Conservation (phyloP, 1,284 basidiomycete species). For the Trametes versicolor region DNA sequence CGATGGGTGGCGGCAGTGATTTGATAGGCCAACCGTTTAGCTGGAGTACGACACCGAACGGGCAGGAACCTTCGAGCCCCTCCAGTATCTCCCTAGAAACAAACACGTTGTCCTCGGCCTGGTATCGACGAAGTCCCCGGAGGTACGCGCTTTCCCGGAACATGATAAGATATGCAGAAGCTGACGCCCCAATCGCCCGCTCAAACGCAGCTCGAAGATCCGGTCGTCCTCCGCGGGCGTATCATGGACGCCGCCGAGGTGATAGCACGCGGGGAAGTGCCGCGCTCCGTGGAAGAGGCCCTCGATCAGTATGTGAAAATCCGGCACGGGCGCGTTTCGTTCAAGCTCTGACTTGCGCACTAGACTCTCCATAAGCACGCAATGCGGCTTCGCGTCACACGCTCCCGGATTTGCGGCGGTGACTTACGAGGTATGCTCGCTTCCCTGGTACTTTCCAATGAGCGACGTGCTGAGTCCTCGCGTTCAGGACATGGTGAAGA, state of each 20-base stretch:
- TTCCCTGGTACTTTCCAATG: conserved; percentile 31
- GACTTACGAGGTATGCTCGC: conserved; percentile 55
- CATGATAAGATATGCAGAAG: background rate
- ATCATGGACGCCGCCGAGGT: conserved; percentile 70
- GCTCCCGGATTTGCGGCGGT: conserved; percentile 66
- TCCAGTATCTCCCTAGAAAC: conserved; percentile 68
- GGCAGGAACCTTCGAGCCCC: conserved; percentile 72
- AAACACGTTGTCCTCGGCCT: conserved; percentile 79
- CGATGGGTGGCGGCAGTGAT: background rate
- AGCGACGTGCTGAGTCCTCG: background rate
- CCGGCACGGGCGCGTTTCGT: background rate
- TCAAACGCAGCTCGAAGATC: conserved; percentile 62
- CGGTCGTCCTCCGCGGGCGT: conserved; percentile 61
- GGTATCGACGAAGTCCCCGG: conserved; percentile 67
- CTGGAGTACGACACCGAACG: conserved; percentile 81
- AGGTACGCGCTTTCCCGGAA: conserved; percentile 6
- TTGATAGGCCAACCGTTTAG: conserved; percentile 40
- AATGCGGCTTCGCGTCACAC: conserved; percentile 78
- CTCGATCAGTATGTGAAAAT: conserved; percentile 59
- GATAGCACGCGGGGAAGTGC: conserved; percentile 58
- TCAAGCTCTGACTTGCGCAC: background rate
- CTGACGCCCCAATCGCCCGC: background rate
- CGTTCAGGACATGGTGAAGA: conserved; percentile 45
- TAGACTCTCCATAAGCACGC: conserved; percentile 74
- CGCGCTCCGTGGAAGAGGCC: conserved; percentile 60